A percentile compares a stretch with the other conserved stretches of the same genome.
phyloP scores from a whole-genome alignment of 768 basidiomycete species.

The Pleurotus eryngii region DNA sequence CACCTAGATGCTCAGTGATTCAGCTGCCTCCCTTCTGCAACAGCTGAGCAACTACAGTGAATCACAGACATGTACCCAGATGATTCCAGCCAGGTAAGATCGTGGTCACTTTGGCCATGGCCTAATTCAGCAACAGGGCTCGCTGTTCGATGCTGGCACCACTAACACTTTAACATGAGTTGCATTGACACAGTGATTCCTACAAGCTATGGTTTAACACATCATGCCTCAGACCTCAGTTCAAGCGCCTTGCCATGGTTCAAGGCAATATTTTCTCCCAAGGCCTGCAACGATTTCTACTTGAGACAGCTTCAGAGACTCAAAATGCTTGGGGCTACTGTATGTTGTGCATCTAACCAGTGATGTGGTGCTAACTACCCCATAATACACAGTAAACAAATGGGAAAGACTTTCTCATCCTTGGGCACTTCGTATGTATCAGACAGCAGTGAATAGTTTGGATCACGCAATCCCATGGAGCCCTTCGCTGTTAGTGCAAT shows the following conservation, averaged over 20 bases:
- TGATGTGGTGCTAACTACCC: neutral
- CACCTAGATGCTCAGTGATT: neutral
- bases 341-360: conserved; percentile 16
- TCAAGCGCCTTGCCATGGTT: conserved; percentile 35
- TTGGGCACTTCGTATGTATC: conserved; percentile 23
- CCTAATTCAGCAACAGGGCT: conserved; percentile 12
- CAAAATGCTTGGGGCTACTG: conserved; percentile 32
- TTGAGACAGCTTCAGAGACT: conserved; percentile 24
- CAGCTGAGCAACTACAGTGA: conserved; percentile 9
- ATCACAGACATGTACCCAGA: conserved; percentile 20
- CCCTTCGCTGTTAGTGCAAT: neutral
- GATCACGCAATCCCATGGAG: neutral
- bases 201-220: too few relatives aligned
- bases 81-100: conserved; percentile 14
- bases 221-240: too few relatives aligned
- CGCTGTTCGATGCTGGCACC: conserved; percentile 22
- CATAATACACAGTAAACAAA: conserved; percentile 26
- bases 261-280: conserved; percentile 34
- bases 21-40: conserved; percentile 13
- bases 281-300: conserved; percentile 30
- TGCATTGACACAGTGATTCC: too few relatives aligned
- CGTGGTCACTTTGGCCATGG: too few relatives aligned
- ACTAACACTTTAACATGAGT: conserved; percentile 20
- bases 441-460: conserved; percentile 13
- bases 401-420: conserved; percentile 20